Percentiles rank a stretch among this genome's conserved stretches.
Evolutionary conservation across 2,329 filamentous ascomycete genomes (phyloP).

Genomic region (Aspergillus glaucus): DNA sequence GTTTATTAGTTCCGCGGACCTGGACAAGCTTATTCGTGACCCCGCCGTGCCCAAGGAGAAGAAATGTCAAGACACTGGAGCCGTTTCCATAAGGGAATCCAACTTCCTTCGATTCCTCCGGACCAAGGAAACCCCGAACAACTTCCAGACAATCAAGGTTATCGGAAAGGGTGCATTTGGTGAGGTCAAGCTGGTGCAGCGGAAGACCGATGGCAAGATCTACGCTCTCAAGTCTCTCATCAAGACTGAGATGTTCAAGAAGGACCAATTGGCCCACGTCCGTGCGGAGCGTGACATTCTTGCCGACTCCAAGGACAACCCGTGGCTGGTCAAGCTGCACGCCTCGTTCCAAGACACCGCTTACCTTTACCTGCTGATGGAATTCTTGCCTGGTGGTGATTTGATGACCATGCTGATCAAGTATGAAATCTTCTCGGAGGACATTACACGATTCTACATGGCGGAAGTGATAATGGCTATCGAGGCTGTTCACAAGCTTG

Average conservation of each 20-base stretch:
- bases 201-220: slow-evolving; percentile 92
- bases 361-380: slow-evolving; percentile 98
- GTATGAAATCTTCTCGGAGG: slow-evolving; percentile 98
- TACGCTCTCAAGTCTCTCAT: slow-evolving; percentile 98
- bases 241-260: slow-evolving; percentile 99
- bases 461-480: slow-evolving; percentile 97
- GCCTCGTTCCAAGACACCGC: slow-evolving; percentile 96
- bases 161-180: slow-evolving; percentile 99
- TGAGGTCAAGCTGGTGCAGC: slow-evolving; percentile 94
- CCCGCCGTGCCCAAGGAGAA: slow-evolving; percentile 66
- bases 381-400: slow-evolving; percentile 95
- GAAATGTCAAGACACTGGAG: slow-evolving; percentile 79
- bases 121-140: slow-evolving; percentile 86
- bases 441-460: slow-evolving; percentile 99
- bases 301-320: slow-evolving; percentile 91
- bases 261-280: slow-evolving; percentile 95
- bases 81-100: slow-evolving; percentile 79
- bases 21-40: slow-evolving; percentile 79
- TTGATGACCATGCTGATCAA: slow-evolving; percentile 99
- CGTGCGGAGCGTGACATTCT: slow-evolving; percentile 96
- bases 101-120: slow-evolving; percentile 90
- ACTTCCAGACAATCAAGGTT: slow-evolving; percentile 94
- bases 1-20: slow-evolving; percentile 69
- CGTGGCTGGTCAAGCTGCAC: slow-evolving; percentile 97
- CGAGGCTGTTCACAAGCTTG: slow-evolving; percentile 94